Conservation (phyloP, 331 rosid genomes). For the Quercus lobata region DNA sequence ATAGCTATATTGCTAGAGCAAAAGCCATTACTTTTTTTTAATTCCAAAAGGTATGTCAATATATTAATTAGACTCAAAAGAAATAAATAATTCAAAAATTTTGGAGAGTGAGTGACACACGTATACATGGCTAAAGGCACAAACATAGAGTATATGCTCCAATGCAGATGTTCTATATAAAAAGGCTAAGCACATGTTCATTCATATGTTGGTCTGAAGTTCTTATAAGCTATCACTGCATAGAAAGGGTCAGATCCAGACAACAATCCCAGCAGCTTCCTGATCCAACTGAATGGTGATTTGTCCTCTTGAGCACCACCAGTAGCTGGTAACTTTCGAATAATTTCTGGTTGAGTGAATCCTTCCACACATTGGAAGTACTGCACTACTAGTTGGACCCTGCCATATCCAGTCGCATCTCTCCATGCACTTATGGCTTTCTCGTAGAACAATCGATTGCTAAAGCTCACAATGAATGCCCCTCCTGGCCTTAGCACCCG, state of each 20-base stretch:
- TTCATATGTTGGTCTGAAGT: conserved; percentile 57
- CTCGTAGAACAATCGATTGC: conserved; percentile 86
- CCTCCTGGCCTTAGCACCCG: conserved; percentile 82
- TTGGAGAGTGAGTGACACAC: no score
- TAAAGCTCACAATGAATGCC: conserved; percentile 76
- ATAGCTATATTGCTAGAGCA: no score
- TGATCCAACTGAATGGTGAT: conserved; percentile 50
- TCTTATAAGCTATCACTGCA: conserved; percentile 76
- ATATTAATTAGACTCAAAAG: no score
- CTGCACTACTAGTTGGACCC: conserved; percentile 70
- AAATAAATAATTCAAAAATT: no score
- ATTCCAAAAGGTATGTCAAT: no score
- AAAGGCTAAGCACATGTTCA: neutral
- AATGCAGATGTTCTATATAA: neutral
- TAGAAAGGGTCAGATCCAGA: conserved; percentile 72
- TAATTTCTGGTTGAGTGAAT: conserved; percentile 66
- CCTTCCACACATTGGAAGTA: conserved; percentile 81
- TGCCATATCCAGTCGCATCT: conserved; percentile 65
- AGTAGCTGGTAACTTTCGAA: conserved; percentile 42
- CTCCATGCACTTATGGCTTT: conserved; percentile 81
- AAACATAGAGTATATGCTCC: neutral
- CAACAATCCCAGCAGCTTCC: conserved; percentile 49
- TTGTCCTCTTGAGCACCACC: conserved; percentile 26
- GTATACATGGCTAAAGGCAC: no score
- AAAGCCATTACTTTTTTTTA: no score